phyloP scores from a whole-genome alignment of 495 filamentous ascomycete species.

The Penicillium diatomitis region DNA sequence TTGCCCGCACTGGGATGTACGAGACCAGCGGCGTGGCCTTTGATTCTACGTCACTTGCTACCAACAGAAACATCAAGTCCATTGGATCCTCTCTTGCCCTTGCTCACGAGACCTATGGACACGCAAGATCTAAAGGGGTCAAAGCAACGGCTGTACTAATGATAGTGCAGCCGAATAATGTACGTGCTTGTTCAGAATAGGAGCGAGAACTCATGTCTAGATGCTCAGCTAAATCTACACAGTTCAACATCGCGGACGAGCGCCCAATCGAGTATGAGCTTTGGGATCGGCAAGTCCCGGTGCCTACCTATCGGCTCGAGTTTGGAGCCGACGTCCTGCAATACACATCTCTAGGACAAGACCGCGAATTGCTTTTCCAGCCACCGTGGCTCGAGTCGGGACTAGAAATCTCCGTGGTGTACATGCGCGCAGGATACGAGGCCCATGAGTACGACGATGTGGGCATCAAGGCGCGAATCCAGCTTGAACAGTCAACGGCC shows the following conservation, averaged over 20 bases:
- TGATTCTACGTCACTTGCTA: slow-evolving; percentile 41
- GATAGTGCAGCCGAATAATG: slow-evolving; percentile 65
- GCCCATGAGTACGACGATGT: slow-evolving; percentile 57
- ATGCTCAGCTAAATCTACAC: background rate
- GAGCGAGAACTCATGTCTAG: no score
- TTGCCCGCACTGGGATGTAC: slow-evolving; percentile 18
- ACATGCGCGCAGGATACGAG: slow-evolving; percentile 77
- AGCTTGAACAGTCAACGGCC: slow-evolving; percentile 64
- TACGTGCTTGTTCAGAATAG: background rate
- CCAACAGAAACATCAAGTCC: slow-evolving; percentile 49
- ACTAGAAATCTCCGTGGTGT: slow-evolving; percentile 69
- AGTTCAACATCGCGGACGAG: slow-evolving; percentile 79
- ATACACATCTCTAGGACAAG: slow-evolving; percentile 49
- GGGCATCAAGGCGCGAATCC: slow-evolving; percentile 55
- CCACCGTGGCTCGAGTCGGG: slow-evolving; percentile 48
- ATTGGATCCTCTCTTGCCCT: slow-evolving; percentile 54
- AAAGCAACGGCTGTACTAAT: slow-evolving; percentile 52
- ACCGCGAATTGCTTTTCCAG: slow-evolving; percentile 59
- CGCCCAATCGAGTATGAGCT: slow-evolving; percentile 34
- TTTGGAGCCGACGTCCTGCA: slow-evolving; percentile 50
- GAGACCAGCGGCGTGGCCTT: slow-evolving; percentile 2
- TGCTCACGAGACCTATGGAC: slow-evolving; percentile 59
- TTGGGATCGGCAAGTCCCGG: slow-evolving; percentile 44
- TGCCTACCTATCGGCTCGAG: slow-evolving; percentile 44
- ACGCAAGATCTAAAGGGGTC: slow-evolving; percentile 18